Percentiles rank a stretch among this genome's conserved stretches.
These are phyloP conservation scores for Pinus albicaulis DNA, from an alignment of 75 land plant species.

Conservation along the genomic window DNA sequence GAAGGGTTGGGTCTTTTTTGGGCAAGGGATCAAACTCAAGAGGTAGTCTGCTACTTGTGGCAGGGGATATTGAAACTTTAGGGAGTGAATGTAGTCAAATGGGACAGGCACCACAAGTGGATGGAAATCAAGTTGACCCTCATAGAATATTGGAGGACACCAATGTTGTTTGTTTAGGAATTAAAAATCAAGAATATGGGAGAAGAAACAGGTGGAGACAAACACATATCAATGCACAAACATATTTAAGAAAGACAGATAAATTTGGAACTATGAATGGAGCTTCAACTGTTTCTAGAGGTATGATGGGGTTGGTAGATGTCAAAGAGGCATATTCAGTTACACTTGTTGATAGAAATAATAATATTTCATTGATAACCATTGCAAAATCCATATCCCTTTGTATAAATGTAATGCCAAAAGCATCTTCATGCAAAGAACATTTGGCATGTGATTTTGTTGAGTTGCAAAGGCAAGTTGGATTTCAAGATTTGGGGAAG, in stretches of 20 bases:
- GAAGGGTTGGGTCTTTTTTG: constrained; percentile 32
- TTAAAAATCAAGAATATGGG: constrained; percentile 66
- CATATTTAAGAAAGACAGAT: constrained; percentile 26
- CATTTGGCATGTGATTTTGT: constrained; percentile 24
- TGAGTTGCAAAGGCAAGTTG: constrained; percentile 3
- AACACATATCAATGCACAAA: constrained; percentile 46
- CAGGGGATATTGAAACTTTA: constrained; percentile 45
- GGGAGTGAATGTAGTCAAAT: constrained; percentile 19
- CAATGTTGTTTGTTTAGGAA: constrained; percentile 31
- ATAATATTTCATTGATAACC: constrained; percentile 7
- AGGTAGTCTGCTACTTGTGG: constrained; percentile 39
- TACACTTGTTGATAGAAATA: constrained; percentile 14
- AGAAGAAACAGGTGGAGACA: constrained; percentile 62
- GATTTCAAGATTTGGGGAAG: neutral
- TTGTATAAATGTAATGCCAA: constrained; percentile 17
- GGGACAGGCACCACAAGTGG: constrained; percentile 34
- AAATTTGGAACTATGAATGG: constrained; percentile 18
- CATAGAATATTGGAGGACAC: constrained; percentile 51
- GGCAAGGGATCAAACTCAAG: constrained; percentile 49
- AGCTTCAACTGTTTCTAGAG: constrained; percentile 19
- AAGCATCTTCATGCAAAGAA: constrained; percentile 10
- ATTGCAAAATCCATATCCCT: constrained; percentile 25
- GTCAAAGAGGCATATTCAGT: constrained; percentile 19
- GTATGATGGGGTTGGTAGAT: constrained; percentile 24
- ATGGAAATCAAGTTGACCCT: constrained; percentile 23